Conservation (phyloP, 176 grass and related monocot species). For the Pharus latifolius region DNA sequence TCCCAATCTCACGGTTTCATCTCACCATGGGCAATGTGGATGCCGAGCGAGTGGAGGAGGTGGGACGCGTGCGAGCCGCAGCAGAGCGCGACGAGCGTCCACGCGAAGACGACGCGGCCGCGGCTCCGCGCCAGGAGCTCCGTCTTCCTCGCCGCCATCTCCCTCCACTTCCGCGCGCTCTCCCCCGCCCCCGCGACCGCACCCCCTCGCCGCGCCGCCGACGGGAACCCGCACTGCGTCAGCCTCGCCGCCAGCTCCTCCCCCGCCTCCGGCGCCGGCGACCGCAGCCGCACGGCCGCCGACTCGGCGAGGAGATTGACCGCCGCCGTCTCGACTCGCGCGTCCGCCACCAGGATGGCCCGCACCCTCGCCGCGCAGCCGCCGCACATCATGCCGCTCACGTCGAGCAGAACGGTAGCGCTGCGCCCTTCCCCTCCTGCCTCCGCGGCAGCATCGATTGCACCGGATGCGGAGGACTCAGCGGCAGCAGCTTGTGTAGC, state of each 20-base stretch:
- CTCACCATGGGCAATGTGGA: conserved; percentile 82
- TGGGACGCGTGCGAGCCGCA: conserved; percentile 75
- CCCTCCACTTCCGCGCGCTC: conserved; percentile 80
- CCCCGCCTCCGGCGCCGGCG: conserved; percentile 14
- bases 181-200: conserved; percentile 46
- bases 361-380: conserved; percentile 85
- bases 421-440: background rate
- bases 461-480: conserved; percentile 26
- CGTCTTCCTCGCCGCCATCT: conserved; percentile 79
- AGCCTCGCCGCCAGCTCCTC: conserved; percentile 68
- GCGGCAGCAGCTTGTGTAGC: conserved; percentile 2
- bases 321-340: conserved; percentile 56
- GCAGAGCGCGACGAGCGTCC: conserved; percentile 98
- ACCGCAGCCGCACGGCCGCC: conserved; percentile 53
- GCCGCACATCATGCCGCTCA: conserved; percentile 94
- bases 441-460: conserved; percentile 1
- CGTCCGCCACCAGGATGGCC: conserved; percentile 56
- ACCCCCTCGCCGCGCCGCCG: conserved; percentile 28
- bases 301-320: conserved; percentile 92
- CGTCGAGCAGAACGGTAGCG: conserved; percentile 63
- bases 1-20: background rate
- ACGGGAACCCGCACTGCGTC: conserved; percentile 71
- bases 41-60: conserved; percentile 80
- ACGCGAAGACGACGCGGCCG: conserved; percentile 68
- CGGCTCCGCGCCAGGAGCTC: conserved; percentile 64